Conservation (phyloP, 2,329 filamentous ascomycete genomes). For the Fusarium dimerum region DNA sequence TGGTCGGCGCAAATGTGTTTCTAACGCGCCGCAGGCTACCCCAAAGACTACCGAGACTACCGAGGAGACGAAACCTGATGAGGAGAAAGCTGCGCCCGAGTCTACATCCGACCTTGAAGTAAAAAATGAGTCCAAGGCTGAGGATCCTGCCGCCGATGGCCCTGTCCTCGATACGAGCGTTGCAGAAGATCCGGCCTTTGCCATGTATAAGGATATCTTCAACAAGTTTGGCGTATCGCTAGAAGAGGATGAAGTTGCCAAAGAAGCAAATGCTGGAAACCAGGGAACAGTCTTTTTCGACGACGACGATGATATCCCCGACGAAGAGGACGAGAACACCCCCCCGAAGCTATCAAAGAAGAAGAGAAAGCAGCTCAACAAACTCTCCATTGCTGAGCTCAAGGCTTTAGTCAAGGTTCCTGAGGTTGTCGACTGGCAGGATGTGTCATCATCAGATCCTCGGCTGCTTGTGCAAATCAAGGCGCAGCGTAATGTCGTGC, state of each 20-base stretch:
- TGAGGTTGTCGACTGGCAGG: constrained; percentile 97
- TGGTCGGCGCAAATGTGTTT: neutral
- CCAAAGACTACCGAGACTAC: constrained; percentile 18
- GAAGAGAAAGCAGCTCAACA: constrained; percentile 87
- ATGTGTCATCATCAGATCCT: constrained; percentile 88
- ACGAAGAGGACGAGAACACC: constrained; percentile 73
- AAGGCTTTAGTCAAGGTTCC: constrained; percentile 90
- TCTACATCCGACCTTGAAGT: constrained; percentile 42
- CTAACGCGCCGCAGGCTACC: constrained; percentile 25
- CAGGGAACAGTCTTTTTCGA: constrained; percentile 85
- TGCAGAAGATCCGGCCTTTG: constrained; percentile 75
- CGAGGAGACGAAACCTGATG: constrained; percentile 24
- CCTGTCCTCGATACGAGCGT: constrained; percentile 61
- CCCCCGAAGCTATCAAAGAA: constrained; percentile 85
- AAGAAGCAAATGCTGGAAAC: constrained; percentile 67
- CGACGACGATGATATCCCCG: constrained; percentile 83
- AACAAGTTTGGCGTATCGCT: constrained; percentile 71
- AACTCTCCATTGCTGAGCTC: constrained; percentile 90
- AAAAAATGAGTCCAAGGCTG: constrained; percentile 38
- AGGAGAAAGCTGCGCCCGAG: constrained; percentile 37
- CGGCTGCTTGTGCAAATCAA: constrained; percentile 92
- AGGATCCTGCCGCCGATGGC: constrained; percentile 45
- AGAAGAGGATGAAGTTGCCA: constrained; percentile 63
- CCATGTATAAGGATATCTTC: constrained; percentile 82
- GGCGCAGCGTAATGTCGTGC: constrained; percentile 90